Percentiles rank a stretch among this genome's conserved stretches.
phyloP scores from a whole-genome alignment of 2,329 filamentous ascomycete genomes.

The Diaporthe ampelina region DNA sequence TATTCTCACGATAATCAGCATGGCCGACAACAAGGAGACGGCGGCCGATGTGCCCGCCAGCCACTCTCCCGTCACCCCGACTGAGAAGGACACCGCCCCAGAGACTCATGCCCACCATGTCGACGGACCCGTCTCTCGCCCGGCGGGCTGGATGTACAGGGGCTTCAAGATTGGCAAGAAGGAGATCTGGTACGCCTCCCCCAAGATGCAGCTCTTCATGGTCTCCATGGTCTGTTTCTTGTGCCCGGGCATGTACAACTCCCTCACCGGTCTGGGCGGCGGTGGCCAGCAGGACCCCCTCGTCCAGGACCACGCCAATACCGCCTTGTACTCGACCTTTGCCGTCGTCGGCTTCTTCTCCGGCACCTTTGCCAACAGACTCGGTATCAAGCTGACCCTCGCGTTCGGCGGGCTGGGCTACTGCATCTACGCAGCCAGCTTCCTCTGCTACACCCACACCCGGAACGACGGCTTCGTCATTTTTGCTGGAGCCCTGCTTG shows the following conservation, averaged over 20 bases:
- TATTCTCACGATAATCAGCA: neutral
- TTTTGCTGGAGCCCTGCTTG: conserved; percentile 82
- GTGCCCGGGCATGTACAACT: conserved; percentile 78
- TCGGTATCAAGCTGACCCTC: conserved; percentile 78
- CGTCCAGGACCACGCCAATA: conserved; percentile 70
- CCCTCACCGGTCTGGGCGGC: conserved; percentile 72
- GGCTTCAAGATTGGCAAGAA: conserved; percentile 63
- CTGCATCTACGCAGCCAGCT: conserved; percentile 79
- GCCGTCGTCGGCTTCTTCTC: conserved; percentile 77
- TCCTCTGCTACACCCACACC: conserved; percentile 79
- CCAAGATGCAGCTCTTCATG: conserved; percentile 78
- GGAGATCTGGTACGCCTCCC: conserved; percentile 79
- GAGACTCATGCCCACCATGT: neutral
- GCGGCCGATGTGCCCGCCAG: conserved; percentile 22
- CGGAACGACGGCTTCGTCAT: conserved; percentile 78
- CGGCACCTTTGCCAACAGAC: conserved; percentile 82
- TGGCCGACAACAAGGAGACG: conserved; percentile 38
- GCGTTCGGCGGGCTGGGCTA: conserved; percentile 83
- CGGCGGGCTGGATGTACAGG: conserved; percentile 77
- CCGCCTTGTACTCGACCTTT: conserved; percentile 64
- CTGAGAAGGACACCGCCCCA: conserved; percentile 8
- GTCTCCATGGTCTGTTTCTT: conserved; percentile 79
- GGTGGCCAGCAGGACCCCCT: conserved; percentile 68
- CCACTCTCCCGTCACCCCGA: neutral
- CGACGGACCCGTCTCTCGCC: conserved; percentile 50